phyloP scores from a whole-genome alignment of 1,139 yeast species.

The Kurtzmaniella quercitrusa region DNA sequence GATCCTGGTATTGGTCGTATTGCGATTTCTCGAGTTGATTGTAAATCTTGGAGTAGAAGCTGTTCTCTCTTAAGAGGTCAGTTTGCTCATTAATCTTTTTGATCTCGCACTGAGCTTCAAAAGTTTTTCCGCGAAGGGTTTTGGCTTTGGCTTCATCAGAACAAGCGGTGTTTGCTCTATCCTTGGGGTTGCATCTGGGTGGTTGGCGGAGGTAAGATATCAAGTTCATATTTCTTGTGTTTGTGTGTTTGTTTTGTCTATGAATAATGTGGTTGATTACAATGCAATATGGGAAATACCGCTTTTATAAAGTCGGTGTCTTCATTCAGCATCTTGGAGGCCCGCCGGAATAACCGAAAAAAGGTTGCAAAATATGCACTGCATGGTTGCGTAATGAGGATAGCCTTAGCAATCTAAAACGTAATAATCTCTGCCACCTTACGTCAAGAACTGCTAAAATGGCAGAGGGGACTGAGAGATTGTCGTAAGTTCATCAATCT shows the following conservation, averaged over 20 bases:
- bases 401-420: too few relatives aligned
- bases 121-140: not conserved
- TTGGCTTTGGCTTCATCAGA: not conserved
- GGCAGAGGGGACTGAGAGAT: too few relatives aligned
- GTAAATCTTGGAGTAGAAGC: conserved; percentile 16
- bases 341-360: not conserved
- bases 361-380: not conserved
- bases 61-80: conserved; percentile 13
- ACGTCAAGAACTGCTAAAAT: too few relatives aligned
- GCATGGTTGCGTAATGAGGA: not conserved
- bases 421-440: too few relatives aligned
- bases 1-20: conserved; percentile 9
- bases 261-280: too few relatives aligned
- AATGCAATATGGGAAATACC: too few relatives aligned
- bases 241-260: too few relatives aligned
- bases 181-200: not conserved
- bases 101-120: conserved; percentile 12
- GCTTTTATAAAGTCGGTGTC: too few relatives aligned
- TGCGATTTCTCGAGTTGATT: conserved; percentile 18
- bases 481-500: too few relatives aligned
- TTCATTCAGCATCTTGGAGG: too few relatives aligned
- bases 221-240: not conserved
- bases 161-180: too few relatives aligned
- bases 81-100: conserved; percentile 17
- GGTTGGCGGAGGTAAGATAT: not conserved